Evolutionary conservation across 129 eudicot species (phyloP), one percentile per base, ranked within the genome.

Genomic region (Artemisia tridentata): DNA sequence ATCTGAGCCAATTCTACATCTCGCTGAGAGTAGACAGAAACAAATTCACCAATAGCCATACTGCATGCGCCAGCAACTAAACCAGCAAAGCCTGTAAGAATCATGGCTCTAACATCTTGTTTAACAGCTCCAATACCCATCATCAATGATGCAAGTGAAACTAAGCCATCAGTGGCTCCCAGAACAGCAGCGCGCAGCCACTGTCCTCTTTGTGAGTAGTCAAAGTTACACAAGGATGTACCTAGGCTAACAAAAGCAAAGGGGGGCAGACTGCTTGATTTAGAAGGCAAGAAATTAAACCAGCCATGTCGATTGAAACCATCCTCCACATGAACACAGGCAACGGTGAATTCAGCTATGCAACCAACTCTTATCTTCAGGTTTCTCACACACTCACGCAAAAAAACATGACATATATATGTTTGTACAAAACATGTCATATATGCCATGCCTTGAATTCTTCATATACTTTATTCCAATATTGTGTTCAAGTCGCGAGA

Each of bases 181-280:
- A 69, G 11, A 63, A 69, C 71, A n/a, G 81, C 81, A 50, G 81
- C 81, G 20, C 76, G 76, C 58, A 77, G 69, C 76, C 81, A 77
- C 21, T 69, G 75, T 76, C 75, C 80, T 55, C 80, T 60, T 61
- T 76, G 80, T 31, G 75, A 76, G 80, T 50, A 76, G 62, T 77
- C 76, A 16, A 69, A 23, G 2, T 71, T n/a, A 11, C 55, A 50
- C 55, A 50, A 50, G 15, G 55, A 11, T 50, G 55, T n/a, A 50
- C 17, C 15, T 50, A 50, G 55, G 55, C 55, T 50, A 50, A 50
- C 54, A 11, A 49, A 13, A 49, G 16, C 54, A 49, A 49, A 23
- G 25, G 64, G 31, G 25, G 25, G 8, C 5, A 59, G 54, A 4
- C 55, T 21, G 18, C 16, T 59, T 14, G 41, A 34, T 4, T 34